Evolutionary conservation across 495 filamentous ascomycete genomes (phyloP), one percentile per base, ranked within the genome.

Genomic region (Trypethelium eluteriae): DNA sequence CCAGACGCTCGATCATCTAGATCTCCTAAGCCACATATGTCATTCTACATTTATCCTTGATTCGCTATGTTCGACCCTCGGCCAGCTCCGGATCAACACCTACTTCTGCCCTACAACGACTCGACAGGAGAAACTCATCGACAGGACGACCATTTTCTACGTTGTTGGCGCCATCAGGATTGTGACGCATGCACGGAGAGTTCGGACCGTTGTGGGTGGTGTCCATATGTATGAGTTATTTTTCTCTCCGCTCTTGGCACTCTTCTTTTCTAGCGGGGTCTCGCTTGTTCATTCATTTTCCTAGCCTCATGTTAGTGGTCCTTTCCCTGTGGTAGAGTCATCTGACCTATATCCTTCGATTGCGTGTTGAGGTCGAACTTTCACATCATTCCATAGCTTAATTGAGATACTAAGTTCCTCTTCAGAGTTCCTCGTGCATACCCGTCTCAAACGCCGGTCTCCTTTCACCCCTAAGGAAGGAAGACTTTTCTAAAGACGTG

Each of bases 341-440:
- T 25, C 25, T 25, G 41, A 46, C 7, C 41, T 16, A 14, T 53
- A 5, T 53, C n/a, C 49, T 18, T 16, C 12, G 9, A 14, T 53
- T 14, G 12, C 5, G 11, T 53, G 49, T 53, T 5, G 49, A 53
- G 11, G n/a, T 53, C 11, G 11, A 53, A 53, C 11, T 25, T 25
- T 25, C 25, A 25, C 25, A 25, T 25, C n/a, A 14, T 16, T 18
- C 11, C n/a, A 53, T 5, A 53, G 49, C 11, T 46, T 11, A 18
- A n/a, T 18, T 11, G 7, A 18, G 18, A 9, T 3, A 18, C 53
- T 59, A 59, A 59, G 32, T 35, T 32, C 18, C 32, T 18, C 34
- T 59, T 59, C 53, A 59, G 53, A 59, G 25, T 32, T 59, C 53
- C 53, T 34, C 53, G 18, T 59, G 53, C 53, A 59, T 59, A 35